Base-by-base conservation (phyloP, 148 eudicot species). In the Cornus kousa region DNA sequence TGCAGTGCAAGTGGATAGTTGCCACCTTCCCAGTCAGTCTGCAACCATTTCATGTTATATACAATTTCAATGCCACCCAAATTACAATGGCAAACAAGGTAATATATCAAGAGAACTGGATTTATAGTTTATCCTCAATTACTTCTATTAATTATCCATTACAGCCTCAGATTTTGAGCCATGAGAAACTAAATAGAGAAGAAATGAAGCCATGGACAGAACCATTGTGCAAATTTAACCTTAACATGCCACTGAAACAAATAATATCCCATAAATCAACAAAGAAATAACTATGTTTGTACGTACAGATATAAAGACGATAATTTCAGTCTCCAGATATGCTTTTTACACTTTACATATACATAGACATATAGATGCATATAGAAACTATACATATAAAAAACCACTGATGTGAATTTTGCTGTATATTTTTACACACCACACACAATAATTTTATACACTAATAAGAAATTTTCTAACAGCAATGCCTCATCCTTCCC, bases 1-100 rank as follows among this genome's bases (percentile, higher is more conserved):
- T 82, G 85, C 84, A 92, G 87, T 8, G 93, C 88, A 14, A 92
- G 62, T 3, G 96, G 93, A 74, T 85, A 92, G 80, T 67, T 83
- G 69, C 96, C 96, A 67, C 96, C 93, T 19, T 92, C 96, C 96
- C 96, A 92, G 59, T 92, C 96, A 83, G 96, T 92, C 91, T 89
- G 89, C 76, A n/a, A 59, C 39, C 40, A 69, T 55, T 65, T 19
- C 59, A 79, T n/a, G 23, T 74, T 28, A 28, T 32, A 60, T 7
- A 65, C 40, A 66, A 4, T 46, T 73, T 12, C 43, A 19, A 14
- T 16, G 59, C 59, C 59, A 53, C 59, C 5, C 59, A 53, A 11
- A 53, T 12, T 12, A 53, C 59, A 53, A 53, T 48, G 19, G 59
- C 14, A 53, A 12, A 53, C 17, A 53, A 12, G 59, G 17, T 53